Conservation (phyloP, 148 eudicot species). For the Tetragonia tetragonoides region DNA sequence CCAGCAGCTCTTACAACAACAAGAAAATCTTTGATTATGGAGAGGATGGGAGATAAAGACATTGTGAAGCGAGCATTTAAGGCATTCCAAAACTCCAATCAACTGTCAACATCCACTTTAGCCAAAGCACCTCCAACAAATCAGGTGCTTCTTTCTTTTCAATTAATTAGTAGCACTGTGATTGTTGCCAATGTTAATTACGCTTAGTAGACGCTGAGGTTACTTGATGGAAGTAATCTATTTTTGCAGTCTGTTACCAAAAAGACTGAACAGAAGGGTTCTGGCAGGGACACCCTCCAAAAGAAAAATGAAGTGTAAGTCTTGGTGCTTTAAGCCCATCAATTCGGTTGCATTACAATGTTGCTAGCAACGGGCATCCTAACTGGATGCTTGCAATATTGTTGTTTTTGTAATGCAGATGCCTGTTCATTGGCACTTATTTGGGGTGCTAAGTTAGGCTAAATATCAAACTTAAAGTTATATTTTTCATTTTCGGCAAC, state of each 20-base stretch:
- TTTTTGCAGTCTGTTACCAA: constrained; percentile 27
- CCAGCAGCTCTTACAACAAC: constrained; percentile 34
- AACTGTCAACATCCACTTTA: constrained; percentile 35
- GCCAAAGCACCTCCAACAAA: constrained; percentile 32
- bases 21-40: constrained; percentile 82
- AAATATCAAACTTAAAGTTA: neutral
- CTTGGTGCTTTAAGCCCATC: neutral
- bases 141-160: constrained; percentile 37
- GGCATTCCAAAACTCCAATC: constrained; percentile 54
- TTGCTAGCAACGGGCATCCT: constrained; percentile 5
- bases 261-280: constrained; percentile 40
- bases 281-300: constrained; percentile 34
- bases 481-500: constrained; percentile 6
- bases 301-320: constrained; percentile 65
- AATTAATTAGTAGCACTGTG: neutral
- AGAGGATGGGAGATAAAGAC: constrained; percentile 96
- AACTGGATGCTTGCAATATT: neutral
- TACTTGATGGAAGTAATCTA: neutral
- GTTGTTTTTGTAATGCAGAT: neutral
- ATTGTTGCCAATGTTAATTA: neutral
- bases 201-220: neutral
- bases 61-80: constrained; percentile 87
- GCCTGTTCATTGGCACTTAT: neutral
- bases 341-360: neutral
- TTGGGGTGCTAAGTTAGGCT: neutral